Evolutionary conservation across 768 basidiomycete species (phyloP), one percentile per base, ranked within the genome.

Genomic region (Pleurotus tuoliensis): DNA sequence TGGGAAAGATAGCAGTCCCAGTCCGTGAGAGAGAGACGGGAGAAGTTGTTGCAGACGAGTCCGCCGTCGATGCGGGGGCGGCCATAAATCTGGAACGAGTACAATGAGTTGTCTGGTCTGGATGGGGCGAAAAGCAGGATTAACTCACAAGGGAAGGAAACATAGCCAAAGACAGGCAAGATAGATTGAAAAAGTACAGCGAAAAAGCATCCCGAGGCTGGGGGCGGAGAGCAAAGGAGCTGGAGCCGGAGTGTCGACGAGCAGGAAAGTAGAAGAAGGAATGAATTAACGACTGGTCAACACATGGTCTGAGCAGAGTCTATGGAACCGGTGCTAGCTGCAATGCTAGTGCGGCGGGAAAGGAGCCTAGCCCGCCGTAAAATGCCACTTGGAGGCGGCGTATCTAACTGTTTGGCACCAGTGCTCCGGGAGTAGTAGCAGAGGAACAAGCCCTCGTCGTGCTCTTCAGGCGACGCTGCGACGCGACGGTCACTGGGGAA

Each of bases 21-120:
- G n/a, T 22, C 9, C 30, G 30, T 34, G 30, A 34, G 30, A 34
- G 30, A 27, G 45, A 51, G 47, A 24, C 16, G 50, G 54, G 20
- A 22, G 57, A 56, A 25, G 55, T 62, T 11, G 39, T 20, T 16
- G 20, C 22, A 41, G 51, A 53, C 11, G 16, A 3, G 5, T 37
- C 38, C 37, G 51, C 51, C 51, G 51, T 18, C 47, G 63, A 59
- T 8, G 56, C 60, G 22, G 64, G 56, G 37, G 46, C 44, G 40
- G 64, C 59, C 47, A 50, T 39, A 39, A 55, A 51, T 39, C 64
- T 63, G 44, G 25, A 22, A 22, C 20, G 39, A 41, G 24, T 16
- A 5, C 18, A 41, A 37, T 24, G 34, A 56, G 22, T 22, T 13
- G n/a, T 40, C 54, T 11, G 59, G 40, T 25, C 24, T 37, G 30